phyloP scores from a whole-genome alignment of 371 early-diverging fungal genomes.

The Circinella minor region DNA sequence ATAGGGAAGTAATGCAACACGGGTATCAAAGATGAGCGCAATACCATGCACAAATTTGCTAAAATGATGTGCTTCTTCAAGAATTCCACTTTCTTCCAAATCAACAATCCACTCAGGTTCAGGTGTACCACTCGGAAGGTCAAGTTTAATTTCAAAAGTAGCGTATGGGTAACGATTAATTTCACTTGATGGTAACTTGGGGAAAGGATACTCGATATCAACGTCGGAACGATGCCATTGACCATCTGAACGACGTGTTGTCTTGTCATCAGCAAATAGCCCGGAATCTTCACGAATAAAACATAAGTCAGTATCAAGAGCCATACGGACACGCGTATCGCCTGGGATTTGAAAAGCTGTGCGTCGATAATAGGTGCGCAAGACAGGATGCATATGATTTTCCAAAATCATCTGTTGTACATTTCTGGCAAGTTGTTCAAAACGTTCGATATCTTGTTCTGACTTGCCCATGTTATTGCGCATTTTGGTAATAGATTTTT shows the following conservation, averaged over 20 bases:
- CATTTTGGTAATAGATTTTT: constrained; percentile 81
- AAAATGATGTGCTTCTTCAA: constrained; percentile 98
- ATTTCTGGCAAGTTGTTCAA: constrained; percentile 77
- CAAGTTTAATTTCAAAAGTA: constrained; percentile 98
- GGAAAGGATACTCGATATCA: constrained; percentile 90
- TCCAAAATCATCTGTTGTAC: constrained; percentile 81
- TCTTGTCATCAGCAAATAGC: constrained; percentile 61
- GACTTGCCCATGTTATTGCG: constrained; percentile 72
- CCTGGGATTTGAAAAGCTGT: constrained; percentile 99
- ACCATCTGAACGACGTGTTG: constrained; percentile 65
- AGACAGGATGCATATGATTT: constrained; percentile 46
- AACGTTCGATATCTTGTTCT: constrained; percentile 80
- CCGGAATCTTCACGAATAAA: constrained; percentile 96
- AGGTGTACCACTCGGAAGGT: constrained; percentile 84
- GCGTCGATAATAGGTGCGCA: constrained; percentile 97
- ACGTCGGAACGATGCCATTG: constrained; percentile 95
- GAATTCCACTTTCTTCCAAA: constrained; percentile 87
- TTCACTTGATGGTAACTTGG: constrained; percentile 71
- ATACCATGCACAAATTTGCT: constrained; percentile 99
- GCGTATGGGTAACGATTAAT: constrained; percentile 96
- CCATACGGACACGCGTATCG: constrained; percentile 96
- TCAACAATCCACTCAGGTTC: constrained; percentile 97
- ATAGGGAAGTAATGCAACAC: constrained; percentile 94
- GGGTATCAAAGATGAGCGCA: constrained; percentile 88
- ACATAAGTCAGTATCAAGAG: constrained; percentile 98